Evolutionary conservation across 805 yeast species (phyloP).

Genomic region (Wickerhamomyces strasburgensis): DNA sequence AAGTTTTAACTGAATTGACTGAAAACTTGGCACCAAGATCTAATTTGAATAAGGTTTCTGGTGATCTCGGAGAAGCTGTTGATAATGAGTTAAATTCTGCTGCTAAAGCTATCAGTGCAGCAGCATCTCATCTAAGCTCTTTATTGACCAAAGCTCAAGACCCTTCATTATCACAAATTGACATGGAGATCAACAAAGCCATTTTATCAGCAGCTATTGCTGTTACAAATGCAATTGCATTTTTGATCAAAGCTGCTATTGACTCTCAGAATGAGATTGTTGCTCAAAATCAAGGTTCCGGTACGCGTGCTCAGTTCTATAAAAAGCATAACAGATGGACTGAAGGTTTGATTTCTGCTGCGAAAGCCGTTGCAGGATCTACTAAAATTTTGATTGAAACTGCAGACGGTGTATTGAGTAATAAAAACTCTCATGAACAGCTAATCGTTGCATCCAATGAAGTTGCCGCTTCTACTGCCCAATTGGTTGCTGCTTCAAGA

Average conservation of each 20-base stretch:
- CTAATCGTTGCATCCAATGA: constrained; percentile 87
- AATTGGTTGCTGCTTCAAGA: constrained; percentile 85
- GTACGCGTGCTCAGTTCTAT: constrained; percentile 68
- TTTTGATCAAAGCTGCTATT: constrained; percentile 68
- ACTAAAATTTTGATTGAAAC: constrained; percentile 76
- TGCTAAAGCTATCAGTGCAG: constrained; percentile 62
- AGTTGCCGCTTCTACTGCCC: constrained; percentile 90
- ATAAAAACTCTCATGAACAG: constrained; percentile 68
- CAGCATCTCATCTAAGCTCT: constrained; percentile 52
- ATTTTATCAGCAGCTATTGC: constrained; percentile 74
- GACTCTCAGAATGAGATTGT: constrained; percentile 81
- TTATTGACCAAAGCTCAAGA: constrained; percentile 46
- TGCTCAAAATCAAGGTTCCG: constrained; percentile 59
- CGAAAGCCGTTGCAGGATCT: constrained; percentile 78
- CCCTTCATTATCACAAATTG: constrained; percentile 49
- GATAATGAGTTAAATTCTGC: constrained; percentile 71
- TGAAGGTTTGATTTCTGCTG: constrained; percentile 86
- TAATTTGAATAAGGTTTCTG: constrained; percentile 28
- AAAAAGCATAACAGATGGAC: constrained; percentile 90
- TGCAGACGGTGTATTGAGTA: constrained; percentile 77
- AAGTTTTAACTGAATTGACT: constrained; percentile 47
- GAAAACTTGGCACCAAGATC: constrained; percentile 51
- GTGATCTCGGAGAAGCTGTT: constrained; percentile 65
- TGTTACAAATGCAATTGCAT: constrained; percentile 71
- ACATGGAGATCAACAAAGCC: constrained; percentile 69